These are phyloP conservation scores for Sechiopsis laciniata DNA, from an alignment of 306 rosid species.

Conservation along the genomic window DNA sequence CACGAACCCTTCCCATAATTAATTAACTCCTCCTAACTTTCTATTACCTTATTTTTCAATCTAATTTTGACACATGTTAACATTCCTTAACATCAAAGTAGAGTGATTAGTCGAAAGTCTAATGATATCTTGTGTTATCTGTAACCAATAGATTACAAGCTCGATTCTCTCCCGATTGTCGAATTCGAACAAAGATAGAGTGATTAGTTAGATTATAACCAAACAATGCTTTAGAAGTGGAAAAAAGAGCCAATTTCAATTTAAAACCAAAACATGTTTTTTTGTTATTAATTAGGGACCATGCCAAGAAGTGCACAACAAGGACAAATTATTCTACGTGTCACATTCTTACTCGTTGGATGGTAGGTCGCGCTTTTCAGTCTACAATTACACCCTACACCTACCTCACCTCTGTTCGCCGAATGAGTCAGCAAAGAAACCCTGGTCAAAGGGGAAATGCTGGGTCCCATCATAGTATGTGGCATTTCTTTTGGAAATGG, in stretches of 20 bases:
- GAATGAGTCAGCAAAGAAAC: neutral
- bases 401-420: neutral
- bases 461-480: neutral
- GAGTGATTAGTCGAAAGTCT: too few relatives aligned
- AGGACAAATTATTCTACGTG: slow-evolving; percentile 13
- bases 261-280: neutral
- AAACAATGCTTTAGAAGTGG: too few relatives aligned
- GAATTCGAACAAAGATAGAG: too few relatives aligned
- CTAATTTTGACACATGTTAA: too few relatives aligned
- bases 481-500: neutral
- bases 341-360: neutral
- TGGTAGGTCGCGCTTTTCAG: neutral
- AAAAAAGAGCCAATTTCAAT: neutral
- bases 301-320: neutral
- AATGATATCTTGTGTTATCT: too few relatives aligned
- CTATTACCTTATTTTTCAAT: too few relatives aligned
- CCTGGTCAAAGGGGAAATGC: slow-evolving; percentile 4
- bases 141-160: too few relatives aligned
- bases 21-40: too few relatives aligned
- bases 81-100: too few relatives aligned
- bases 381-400: neutral
- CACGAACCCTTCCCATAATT: too few relatives aligned
- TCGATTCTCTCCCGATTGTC: too few relatives aligned
- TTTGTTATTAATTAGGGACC: neutral
- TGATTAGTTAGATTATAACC: too few relatives aligned